Conservation (phyloP, 2,329 filamentous ascomycete genomes). For the Thermomyces lanuginosus region DNA sequence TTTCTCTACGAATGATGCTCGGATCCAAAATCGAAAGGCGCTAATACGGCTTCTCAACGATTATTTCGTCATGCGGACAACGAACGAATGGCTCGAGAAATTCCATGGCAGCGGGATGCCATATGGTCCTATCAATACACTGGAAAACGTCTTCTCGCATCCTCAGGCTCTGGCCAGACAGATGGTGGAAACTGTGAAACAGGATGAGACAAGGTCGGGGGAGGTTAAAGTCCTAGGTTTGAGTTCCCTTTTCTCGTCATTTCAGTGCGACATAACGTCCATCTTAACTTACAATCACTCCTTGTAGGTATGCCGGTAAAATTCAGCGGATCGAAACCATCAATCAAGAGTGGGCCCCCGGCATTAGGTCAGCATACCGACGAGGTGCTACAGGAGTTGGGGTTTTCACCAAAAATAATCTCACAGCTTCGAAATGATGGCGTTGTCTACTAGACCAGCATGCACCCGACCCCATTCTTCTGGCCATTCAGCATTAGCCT, state of each 20-base stretch:
- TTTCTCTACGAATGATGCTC: conserved; percentile 45
- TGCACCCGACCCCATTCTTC: neutral
- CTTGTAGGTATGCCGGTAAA: conserved; percentile 14
- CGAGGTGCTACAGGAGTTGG: conserved; percentile 11
- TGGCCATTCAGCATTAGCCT: no score
- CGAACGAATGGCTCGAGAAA: conserved; percentile 23
- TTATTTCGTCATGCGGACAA: conserved; percentile 21
- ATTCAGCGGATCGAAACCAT: conserved; percentile 15
- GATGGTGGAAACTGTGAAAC: conserved; percentile 19
- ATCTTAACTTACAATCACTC: no score
- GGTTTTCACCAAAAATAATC: conserved; percentile 9
- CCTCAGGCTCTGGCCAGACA: conserved; percentile 26
- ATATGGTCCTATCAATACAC: conserved; percentile 31
- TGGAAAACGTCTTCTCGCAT: conserved; percentile 30
- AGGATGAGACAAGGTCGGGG: conserved; percentile 11
- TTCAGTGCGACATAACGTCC: conserved; percentile 4
- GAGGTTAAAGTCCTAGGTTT: conserved; percentile 15
- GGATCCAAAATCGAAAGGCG: conserved; percentile 37
- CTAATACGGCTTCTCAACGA: conserved; percentile 22
- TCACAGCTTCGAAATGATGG: conserved; percentile 9
- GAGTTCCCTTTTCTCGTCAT: neutral
- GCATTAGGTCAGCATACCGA: conserved; percentile 18
- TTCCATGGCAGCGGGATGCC: conserved; percentile 31
- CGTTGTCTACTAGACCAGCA: conserved; percentile 1
- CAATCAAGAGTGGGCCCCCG: conserved; percentile 12